These are phyloP conservation scores for Ceratocystis smalleyi DNA, from an alignment of 2,329 filamentous ascomycete genomes.

Conservation along the genomic window DNA sequence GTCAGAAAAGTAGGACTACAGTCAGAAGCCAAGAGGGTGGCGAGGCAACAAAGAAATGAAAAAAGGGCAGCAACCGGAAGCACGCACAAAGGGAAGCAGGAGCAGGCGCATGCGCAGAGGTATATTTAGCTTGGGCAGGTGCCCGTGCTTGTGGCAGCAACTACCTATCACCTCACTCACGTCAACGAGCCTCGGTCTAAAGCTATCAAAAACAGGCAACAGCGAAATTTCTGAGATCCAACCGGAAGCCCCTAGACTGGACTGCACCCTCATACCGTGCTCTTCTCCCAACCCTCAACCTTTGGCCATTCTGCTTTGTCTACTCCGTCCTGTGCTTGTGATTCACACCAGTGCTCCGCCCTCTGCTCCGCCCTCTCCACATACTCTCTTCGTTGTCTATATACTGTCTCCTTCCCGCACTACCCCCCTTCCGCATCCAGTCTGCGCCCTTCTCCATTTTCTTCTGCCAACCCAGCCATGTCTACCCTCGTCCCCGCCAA, in stretches of 20 bases:
- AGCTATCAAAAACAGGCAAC: neutral
- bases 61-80: neutral
- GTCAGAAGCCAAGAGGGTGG: neutral
- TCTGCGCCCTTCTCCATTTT: neutral
- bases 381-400: neutral
- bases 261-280: too few relatives aligned
- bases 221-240: neutral
- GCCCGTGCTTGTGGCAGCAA: neutral
- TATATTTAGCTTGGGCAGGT: neutral
- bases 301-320: too few relatives aligned
- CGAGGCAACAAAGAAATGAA: neutral
- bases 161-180: neutral
- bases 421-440: neutral
- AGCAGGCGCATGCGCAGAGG: too few relatives aligned
- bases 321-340: too few relatives aligned
- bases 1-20: too few relatives aligned
- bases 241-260: too few relatives aligned
- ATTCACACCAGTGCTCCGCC: too few relatives aligned
- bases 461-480: neutral
- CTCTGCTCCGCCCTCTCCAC: too few relatives aligned
- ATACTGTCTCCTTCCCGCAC: neutral
- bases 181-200: too few relatives aligned
- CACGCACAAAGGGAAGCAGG: neutral
- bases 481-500: constrained; percentile 45
- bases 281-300: too few relatives aligned